Base-by-base conservation (phyloP, 352 stramenopile genomes). In the Pythium brachiatum region DNA sequence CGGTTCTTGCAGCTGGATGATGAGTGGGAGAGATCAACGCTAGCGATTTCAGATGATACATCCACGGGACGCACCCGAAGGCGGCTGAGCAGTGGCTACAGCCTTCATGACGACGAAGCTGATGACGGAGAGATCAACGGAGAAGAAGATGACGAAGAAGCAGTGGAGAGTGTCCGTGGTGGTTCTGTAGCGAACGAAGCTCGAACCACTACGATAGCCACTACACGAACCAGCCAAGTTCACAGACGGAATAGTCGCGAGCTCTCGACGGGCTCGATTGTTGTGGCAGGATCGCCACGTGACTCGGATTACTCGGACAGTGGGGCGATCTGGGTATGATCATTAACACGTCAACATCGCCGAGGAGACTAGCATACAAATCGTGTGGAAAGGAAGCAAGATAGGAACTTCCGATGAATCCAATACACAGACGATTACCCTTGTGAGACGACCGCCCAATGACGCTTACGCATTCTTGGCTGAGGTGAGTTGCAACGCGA, bases 401-500 rank as follows among this genome's bases (percentile, higher is more conserved):
- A 26, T 12, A 27, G n/a, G n/a, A 27, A 21, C 38, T 46, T 48
- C 41, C 16, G 3, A 21, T 36, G 12, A 44, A 44, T 1, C 36
- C 20, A 48, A 48, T 48, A 48, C 41, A 48, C 26, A 48, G 20
- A 48, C 41, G 41, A 48, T 48, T 48, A 48, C 41, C 41, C 41
- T n/a, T 26, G 3, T 23, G 41, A 48, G 9, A 9, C 7, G 41
- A 26, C 41, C 9, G 21, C 38, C 41, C 6, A 46, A 34, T 18
- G 15, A 12, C 16, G 23, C n/a, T 32, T 62, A 68, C 12, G 54
- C 46, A 16, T 62, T 62, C 47, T 68, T 68, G n/a, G 61, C 61
- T 6, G 53, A 59, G n/a, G 53, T 62, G 34, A 68, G 46, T 20
- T 68, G 61, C n/a, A 68, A 34, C 7, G 53, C 61, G 16, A 68